Conservation (phyloP, 2,329 filamentous ascomycete species). For the Phaeosphaeriaceae sp. region DNA sequence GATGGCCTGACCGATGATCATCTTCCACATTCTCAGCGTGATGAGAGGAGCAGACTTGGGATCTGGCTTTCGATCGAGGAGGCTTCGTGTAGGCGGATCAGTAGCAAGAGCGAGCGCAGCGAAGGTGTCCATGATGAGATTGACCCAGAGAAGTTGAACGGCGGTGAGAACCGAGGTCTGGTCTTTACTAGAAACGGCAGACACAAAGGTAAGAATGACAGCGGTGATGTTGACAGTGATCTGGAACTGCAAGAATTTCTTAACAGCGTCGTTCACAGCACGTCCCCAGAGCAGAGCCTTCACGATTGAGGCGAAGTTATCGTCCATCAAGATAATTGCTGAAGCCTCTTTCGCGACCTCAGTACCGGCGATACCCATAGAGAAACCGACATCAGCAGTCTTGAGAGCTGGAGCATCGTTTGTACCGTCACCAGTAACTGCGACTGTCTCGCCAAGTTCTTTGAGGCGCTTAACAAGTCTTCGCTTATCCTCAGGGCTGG, state of each 20-base stretch:
- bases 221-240: conserved; percentile 92
- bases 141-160: conserved; percentile 94
- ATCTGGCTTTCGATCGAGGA: conserved; percentile 80
- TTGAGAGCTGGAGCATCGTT: conserved; percentile 84
- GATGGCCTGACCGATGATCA: conserved; percentile 92
- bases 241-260: conserved; percentile 64
- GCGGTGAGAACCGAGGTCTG: conserved; percentile 82
- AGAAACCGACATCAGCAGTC: conserved; percentile 82
- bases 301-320: conserved; percentile 86
- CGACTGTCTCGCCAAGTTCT: conserved; percentile 75
- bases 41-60: conserved; percentile 78
- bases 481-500: conserved; percentile 73
- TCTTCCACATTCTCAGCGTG: conserved; percentile 94
- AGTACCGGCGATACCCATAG: conserved; percentile 83
- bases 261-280: conserved; percentile 52
- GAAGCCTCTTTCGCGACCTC: conserved; percentile 87
- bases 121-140: conserved; percentile 96
- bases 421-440: conserved; percentile 82
- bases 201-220: conserved; percentile 85
- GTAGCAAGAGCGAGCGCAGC: conserved; percentile 88
- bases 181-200: conserved; percentile 73
- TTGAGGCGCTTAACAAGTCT: conserved; percentile 69
- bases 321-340: conserved; percentile 85
- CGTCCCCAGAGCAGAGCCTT: conserved; percentile 80
- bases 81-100: conserved; percentile 82